phyloP scores from a whole-genome alignment of 1,139 yeast genomes.

The Debaryomycetaceae sp. region DNA sequence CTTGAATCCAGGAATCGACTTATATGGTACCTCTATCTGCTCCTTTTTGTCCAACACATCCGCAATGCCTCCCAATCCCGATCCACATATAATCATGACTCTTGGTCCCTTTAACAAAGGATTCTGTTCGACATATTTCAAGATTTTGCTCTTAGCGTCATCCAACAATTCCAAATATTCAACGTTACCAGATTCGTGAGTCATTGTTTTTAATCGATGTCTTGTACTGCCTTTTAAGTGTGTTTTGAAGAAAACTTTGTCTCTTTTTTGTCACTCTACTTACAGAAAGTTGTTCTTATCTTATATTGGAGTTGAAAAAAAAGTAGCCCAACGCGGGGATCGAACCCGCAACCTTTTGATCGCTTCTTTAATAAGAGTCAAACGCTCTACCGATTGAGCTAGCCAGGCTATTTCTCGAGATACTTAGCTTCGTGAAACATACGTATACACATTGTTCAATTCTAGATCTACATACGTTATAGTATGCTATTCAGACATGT shows the following conservation, averaged over 20 bases:
- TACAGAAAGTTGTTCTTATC: not conserved
- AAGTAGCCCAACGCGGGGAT: constrained; percentile 34
- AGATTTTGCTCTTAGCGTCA: constrained; percentile 17
- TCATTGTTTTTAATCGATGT: not conserved
- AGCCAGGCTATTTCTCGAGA: constrained; percentile 7
- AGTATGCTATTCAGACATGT: too few relatives aligned
- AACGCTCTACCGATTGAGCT: constrained; percentile 13
- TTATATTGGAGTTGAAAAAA: not conserved
- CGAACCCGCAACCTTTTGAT: constrained; percentile 38
- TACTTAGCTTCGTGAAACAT: too few relatives aligned
- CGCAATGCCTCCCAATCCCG: constrained; percentile 89
- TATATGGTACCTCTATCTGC: constrained; percentile 54
- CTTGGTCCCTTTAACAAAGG: constrained; percentile 42
- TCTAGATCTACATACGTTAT: too few relatives aligned
- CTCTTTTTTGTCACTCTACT: not conserved
- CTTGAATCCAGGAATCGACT: constrained; percentile 75
- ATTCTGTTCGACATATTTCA: constrained; percentile 9
- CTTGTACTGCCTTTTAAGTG: not conserved
- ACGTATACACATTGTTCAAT: too few relatives aligned
- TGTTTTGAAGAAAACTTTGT: not conserved
- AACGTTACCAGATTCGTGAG: constrained; percentile 1
- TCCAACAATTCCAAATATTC: constrained; percentile 18
- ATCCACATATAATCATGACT: constrained; percentile 85
- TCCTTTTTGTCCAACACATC: constrained; percentile 42
- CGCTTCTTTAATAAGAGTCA: constrained; percentile 13